A percentile compares a stretch with the other conserved stretches of the same genome.
Evolutionary conservation across 495 filamentous ascomycete species (phyloP).

Genomic region (Entonaema liquescens): DNA sequence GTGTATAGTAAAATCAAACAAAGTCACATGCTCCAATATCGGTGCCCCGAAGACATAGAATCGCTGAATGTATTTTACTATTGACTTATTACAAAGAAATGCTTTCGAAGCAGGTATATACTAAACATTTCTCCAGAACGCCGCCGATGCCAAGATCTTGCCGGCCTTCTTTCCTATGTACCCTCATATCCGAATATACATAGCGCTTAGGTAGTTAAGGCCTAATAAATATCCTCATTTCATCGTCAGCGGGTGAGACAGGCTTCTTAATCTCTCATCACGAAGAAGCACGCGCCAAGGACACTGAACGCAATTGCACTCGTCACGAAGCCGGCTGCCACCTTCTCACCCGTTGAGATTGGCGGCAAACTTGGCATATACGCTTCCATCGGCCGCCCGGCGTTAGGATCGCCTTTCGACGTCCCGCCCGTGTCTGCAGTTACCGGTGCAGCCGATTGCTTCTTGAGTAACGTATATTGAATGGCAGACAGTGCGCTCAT

Average conservation of each 20-base stretch:
- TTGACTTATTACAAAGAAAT: slow-evolving; percentile 13
- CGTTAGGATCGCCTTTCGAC: slow-evolving; percentile 67
- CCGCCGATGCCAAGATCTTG: slow-evolving; percentile 17
- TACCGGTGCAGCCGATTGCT: slow-evolving; percentile 53
- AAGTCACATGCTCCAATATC: neutral
- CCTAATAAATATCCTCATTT: slow-evolving; percentile 20
- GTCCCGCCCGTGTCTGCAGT: slow-evolving; percentile 71
- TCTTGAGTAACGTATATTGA: slow-evolving; percentile 66
- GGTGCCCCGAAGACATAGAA: no score
- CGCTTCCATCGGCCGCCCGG: slow-evolving; percentile 53
- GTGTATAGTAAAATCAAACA: neutral
- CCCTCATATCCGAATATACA: neutral
- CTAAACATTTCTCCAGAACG: slow-evolving; percentile 14
- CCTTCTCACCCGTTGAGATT: slow-evolving; percentile 66
- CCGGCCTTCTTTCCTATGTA: slow-evolving; percentile 18
- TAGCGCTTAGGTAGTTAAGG: neutral
- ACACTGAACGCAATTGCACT: slow-evolving; percentile 64
- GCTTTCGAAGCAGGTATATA: slow-evolving; percentile 39
- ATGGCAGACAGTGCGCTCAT: slow-evolving; percentile 76
- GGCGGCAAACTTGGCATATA: slow-evolving; percentile 39
- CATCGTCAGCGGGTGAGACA: slow-evolving; percentile 10
- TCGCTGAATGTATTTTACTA: neutral
- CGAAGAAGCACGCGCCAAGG: slow-evolving; percentile 56
- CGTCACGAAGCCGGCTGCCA: slow-evolving; percentile 73
- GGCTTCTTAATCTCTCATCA: slow-evolving; percentile 47